Conservation (phyloP, 2,329 filamentous ascomycete genomes). For the Fusarium siculi region DNA sequence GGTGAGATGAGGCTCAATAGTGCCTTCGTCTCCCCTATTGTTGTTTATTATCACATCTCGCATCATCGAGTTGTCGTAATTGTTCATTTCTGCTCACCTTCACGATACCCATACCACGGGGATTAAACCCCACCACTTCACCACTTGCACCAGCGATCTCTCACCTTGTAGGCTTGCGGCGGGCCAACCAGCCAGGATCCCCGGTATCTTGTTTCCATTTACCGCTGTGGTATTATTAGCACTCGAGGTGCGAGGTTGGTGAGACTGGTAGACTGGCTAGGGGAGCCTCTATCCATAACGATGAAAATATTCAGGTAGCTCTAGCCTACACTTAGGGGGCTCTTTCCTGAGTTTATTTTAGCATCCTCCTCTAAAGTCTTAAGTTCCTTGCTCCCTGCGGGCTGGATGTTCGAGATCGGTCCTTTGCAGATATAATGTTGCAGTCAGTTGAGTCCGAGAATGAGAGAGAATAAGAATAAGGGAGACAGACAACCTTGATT, state of each 20-base stretch:
- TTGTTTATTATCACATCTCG: constrained; percentile 26
- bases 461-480: constrained; percentile 6
- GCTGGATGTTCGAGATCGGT: constrained; percentile 20
- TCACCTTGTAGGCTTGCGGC: constrained; percentile 37
- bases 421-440: constrained; percentile 18
- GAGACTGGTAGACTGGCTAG: neutral
- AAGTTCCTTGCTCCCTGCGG: neutral
- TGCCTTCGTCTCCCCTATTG: constrained; percentile 18
- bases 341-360: neutral
- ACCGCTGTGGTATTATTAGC: constrained; percentile 22
- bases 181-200: constrained; percentile 41
- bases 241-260: neutral
- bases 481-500: constrained; percentile 4
- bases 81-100: constrained; percentile 40
- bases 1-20: constrained; percentile 23
- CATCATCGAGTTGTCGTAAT: constrained; percentile 36
- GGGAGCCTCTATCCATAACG: neutral
- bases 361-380: neutral
- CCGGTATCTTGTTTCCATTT: constrained; percentile 19
- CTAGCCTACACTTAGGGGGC: neutral
- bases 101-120: constrained; percentile 15
- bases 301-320: neutral
- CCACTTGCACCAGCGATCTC: constrained; percentile 35
- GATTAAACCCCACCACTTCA: constrained; percentile 39
- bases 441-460: constrained; percentile 1